Conservation (phyloP, 495 filamentous ascomycete genomes). For the Penicillium cinerascens region DNA sequence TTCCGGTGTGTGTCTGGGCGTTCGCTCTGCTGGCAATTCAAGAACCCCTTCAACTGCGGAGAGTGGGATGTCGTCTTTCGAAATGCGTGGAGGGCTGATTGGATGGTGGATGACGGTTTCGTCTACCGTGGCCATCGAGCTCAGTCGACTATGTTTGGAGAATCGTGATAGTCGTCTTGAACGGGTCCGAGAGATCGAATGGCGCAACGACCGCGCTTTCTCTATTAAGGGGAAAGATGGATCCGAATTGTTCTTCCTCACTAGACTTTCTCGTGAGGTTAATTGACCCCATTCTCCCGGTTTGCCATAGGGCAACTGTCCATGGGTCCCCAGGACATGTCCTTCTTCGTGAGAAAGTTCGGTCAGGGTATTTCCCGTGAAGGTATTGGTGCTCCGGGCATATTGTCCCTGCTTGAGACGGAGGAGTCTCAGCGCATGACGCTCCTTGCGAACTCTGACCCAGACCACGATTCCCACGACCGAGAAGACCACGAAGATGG, state of each 20-base stretch:
- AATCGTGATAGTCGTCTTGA: conserved; percentile 27
- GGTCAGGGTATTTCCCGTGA: conserved; percentile 34
- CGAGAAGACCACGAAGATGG: conserved; percentile 34
- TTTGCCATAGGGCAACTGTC: conserved; percentile 38
- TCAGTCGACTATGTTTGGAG: conserved; percentile 23
- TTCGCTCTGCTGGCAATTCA: conserved; percentile 40
- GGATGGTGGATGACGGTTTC: conserved; percentile 15
- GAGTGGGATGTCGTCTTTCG: conserved; percentile 31
- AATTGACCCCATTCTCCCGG: conserved; percentile 42
- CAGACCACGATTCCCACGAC: conserved; percentile 36
- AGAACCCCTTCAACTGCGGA: conserved; percentile 41
- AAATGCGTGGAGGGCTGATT: conserved; percentile 11
- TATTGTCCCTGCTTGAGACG: conserved; percentile 24
- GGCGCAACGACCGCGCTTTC: conserved; percentile 28
- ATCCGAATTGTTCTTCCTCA: conserved; percentile 24
- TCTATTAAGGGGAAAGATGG: conserved; percentile 23
- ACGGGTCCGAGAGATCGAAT: conserved; percentile 31
- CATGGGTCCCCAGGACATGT: conserved; percentile 32
- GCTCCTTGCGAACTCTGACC: conserved; percentile 41
- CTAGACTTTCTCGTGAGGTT: conserved; percentile 39
- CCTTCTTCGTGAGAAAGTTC: conserved; percentile 36
- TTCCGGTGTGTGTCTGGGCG: conserved; percentile 43
- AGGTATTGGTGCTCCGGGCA: conserved; percentile 23
- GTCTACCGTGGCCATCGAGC: conserved; percentile 30
- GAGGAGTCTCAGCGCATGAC: conserved; percentile 29